Conservation (phyloP, 164 flowering plant genomes). For the Magnolia officinalis region DNA sequence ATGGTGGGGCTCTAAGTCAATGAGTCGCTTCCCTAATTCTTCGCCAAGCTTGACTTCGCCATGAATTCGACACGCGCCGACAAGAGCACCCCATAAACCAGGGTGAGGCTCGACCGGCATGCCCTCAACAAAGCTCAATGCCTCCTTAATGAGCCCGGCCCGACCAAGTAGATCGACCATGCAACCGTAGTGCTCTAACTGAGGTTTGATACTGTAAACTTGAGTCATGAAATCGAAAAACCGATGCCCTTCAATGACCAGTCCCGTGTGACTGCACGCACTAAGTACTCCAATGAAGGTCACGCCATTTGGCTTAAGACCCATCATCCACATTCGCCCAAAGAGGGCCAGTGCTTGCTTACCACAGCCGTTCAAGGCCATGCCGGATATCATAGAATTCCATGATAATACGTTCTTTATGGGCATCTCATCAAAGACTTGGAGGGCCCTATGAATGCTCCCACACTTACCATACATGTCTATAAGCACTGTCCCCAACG, state of each 20-base stretch:
- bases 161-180: slow-evolving; percentile 41
- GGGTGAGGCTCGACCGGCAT: slow-evolving; percentile 33
- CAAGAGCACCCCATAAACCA: slow-evolving; percentile 35
- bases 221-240: slow-evolving; percentile 22
- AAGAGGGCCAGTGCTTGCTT: slow-evolving; percentile 24
- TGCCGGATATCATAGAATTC: slow-evolving; percentile 30
- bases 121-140: slow-evolving; percentile 23
- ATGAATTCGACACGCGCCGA: slow-evolving; percentile 35
- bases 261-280: slow-evolving; percentile 35
- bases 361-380: slow-evolving; percentile 31
- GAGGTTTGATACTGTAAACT: slow-evolving; percentile 24
- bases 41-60: slow-evolving; percentile 30
- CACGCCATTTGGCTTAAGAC: slow-evolving; percentile 19
- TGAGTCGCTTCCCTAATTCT: slow-evolving; percentile 22
- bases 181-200: slow-evolving; percentile 30
- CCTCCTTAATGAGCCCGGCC: slow-evolving; percentile 32
- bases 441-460: slow-evolving; percentile 17
- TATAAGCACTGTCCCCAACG: slow-evolving; percentile 24
- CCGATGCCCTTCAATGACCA: slow-evolving; percentile 24
- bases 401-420: slow-evolving; percentile 29
- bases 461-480: slow-evolving; percentile 40
- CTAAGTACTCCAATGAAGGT: slow-evolving; percentile 28
- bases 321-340: slow-evolving; percentile 22
- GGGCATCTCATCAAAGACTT: slow-evolving; percentile 25
- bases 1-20: slow-evolving; percentile 32